phyloP scores from a whole-genome alignment of 1,139 yeast species.

The Torulaspora globosa region DNA sequence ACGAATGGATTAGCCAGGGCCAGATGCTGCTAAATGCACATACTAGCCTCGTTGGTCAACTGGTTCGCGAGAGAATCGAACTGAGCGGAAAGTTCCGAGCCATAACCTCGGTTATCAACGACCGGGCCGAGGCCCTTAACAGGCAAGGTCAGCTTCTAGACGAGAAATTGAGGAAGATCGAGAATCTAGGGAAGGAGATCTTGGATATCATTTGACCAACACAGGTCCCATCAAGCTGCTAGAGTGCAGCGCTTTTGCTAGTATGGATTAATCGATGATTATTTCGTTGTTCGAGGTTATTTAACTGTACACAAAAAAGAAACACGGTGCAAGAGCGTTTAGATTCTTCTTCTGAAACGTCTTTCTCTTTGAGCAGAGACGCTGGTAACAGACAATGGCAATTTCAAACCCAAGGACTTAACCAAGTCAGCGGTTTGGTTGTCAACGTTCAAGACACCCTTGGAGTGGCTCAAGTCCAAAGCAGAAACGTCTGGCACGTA shows the following conservation, averaged over 20 bases:
- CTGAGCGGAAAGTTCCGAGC: constrained; percentile 40
- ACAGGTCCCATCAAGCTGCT: background rate
- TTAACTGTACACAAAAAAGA: constrained; percentile 28
- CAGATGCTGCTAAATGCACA: constrained; percentile 36
- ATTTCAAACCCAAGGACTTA: constrained; percentile 92
- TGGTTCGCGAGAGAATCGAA: constrained; percentile 40
- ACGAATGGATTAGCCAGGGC: constrained; percentile 41
- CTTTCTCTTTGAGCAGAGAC: constrained; percentile 93
- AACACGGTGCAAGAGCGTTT: constrained; percentile 35
- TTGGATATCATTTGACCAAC: constrained; percentile 32
- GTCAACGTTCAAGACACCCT: constrained; percentile 96
- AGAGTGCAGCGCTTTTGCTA: background rate
- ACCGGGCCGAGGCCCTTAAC: constrained; percentile 39
- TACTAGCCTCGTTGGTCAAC: constrained; percentile 35
- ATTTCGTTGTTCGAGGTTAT: constrained; percentile 17
- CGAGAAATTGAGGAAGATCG: constrained; percentile 39
- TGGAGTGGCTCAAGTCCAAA: constrained; percentile 94
- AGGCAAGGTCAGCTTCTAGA: constrained; percentile 38
- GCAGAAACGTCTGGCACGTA: constrained; percentile 99
- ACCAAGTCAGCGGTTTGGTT: constrained; percentile 96
- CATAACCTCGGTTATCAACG: constrained; percentile 38
- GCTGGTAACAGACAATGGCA: constrained; percentile 86
- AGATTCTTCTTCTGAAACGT: constrained; percentile 94
- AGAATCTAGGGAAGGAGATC: constrained; percentile 42
- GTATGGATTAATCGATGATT: constrained; percentile 12